phyloP scores from a whole-genome alignment of 306 rosid genomes.

The Vicia faba region DNA sequence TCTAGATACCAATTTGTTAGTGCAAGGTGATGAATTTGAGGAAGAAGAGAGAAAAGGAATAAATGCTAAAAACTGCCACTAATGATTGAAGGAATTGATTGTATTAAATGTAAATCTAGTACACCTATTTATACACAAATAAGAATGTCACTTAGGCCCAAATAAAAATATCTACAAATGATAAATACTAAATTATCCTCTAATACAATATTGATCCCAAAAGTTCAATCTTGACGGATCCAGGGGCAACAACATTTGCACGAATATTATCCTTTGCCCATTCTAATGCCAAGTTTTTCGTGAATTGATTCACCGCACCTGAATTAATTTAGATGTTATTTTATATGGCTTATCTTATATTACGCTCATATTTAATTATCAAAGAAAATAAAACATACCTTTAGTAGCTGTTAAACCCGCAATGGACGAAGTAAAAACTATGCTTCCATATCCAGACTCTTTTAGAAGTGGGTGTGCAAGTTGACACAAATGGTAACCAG shows the following conservation, averaged over 20 bases:
- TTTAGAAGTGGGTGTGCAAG: slow-evolving; percentile 50
- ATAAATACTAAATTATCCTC: too few species aligned
- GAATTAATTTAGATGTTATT: neutral
- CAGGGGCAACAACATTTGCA: slow-evolving; percentile 61
- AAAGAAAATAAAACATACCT: slow-evolving; percentile 36
- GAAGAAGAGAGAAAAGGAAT: too few species aligned
- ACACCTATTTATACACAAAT: too few species aligned
- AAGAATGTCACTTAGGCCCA: too few species aligned
- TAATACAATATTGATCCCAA: neutral
- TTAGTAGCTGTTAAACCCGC: slow-evolving; percentile 46
- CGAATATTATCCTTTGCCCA: slow-evolving; percentile 72
- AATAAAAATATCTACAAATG: too few species aligned
- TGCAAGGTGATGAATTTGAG: too few species aligned
- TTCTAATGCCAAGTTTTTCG: slow-evolving; percentile 60
- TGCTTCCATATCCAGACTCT: slow-evolving; percentile 39
- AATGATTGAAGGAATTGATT: too few species aligned
- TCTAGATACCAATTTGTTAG: too few species aligned
- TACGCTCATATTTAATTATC: neutral
- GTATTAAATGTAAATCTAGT: too few species aligned
- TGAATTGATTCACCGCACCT: slow-evolving; percentile 60
- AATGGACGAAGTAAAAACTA: slow-evolving; percentile 41
- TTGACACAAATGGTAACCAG: slow-evolving; percentile 42
- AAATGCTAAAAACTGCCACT: too few species aligned
- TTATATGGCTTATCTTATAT: neutral
- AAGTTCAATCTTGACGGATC: slow-evolving; percentile 32